These are phyloP conservation scores for Elsinoe arachidis DNA, from an alignment of 2,329 filamentous ascomycete species.

Conservation along the genomic window DNA sequence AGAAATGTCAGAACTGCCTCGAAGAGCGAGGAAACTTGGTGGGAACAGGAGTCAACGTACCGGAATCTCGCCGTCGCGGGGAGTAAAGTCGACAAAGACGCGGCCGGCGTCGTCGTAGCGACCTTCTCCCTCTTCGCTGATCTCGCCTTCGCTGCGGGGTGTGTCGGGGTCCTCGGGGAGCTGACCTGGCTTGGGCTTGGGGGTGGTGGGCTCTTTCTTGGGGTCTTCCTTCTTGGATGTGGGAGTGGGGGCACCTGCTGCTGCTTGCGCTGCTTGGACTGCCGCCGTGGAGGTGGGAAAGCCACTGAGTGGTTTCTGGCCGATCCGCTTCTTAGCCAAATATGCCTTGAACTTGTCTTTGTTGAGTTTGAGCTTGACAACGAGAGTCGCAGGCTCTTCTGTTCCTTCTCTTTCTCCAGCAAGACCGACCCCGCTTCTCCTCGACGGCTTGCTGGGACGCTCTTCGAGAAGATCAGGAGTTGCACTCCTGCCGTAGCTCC, in stretches of 20 bases:
- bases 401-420: constrained; percentile 70
- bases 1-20: constrained; percentile 2
- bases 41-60: constrained; percentile 44
- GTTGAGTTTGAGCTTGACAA: constrained; percentile 67
- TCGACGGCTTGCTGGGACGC: constrained; percentile 55
- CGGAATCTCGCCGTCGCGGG: constrained; percentile 48
- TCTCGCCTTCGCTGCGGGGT: constrained; percentile 3
- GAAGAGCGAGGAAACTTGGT: neutral
- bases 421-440: constrained; percentile 35
- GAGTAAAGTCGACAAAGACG: constrained; percentile 56
- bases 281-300: constrained; percentile 37
- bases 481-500: constrained; percentile 66
- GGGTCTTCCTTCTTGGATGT: constrained; percentile 12
- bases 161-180: neutral
- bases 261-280: constrained; percentile 26
- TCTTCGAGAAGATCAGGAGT: constrained; percentile 71
- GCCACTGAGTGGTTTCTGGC: constrained; percentile 23
- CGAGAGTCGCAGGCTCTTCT: constrained; percentile 66
- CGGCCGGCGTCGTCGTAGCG: constrained; percentile 43
- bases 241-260: constrained; percentile 12
- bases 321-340: constrained; percentile 43
- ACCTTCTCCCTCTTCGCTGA: constrained; percentile 4
- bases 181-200: neutral
- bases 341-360: constrained; percentile 63
- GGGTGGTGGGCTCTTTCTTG: constrained; percentile 3